phyloP scores from a whole-genome alignment of 2,329 filamentous ascomycete species.

The Apiospora marii region DNA sequence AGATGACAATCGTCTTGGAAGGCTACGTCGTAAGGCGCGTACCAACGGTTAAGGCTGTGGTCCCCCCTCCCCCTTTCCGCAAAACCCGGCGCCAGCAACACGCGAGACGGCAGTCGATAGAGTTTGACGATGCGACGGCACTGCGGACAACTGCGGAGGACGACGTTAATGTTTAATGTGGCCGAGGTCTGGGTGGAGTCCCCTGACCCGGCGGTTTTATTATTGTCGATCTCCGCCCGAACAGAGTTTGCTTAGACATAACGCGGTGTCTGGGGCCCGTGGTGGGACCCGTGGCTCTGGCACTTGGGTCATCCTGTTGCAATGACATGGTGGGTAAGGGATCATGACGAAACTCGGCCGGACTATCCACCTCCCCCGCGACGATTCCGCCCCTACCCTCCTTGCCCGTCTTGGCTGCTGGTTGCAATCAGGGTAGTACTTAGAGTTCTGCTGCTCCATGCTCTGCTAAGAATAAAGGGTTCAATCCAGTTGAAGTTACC shows the following conservation, averaged over 20 bases:
- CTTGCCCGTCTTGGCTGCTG: background rate
- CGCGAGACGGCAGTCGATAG: background rate
- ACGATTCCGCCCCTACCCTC: background rate
- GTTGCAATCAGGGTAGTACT: background rate
- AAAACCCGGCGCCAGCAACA: background rate
- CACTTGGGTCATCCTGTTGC: background rate
- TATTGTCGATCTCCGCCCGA: background rate
- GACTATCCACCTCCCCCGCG: background rate
- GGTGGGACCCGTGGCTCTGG: constrained; percentile 4
- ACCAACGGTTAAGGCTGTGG: background rate
- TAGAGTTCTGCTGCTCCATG: too few relatives aligned
- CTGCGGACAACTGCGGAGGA: background rate
- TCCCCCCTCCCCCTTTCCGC: background rate
- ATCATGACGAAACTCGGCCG: background rate
- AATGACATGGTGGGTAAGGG: background rate
- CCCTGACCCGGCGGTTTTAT: background rate
- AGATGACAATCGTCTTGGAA: background rate
- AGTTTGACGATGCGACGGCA: background rate
- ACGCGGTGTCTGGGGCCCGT: background rate
- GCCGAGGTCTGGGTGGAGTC: background rate
- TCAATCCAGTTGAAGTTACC: background rate
- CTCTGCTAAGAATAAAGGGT: background rate
- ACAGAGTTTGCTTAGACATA: background rate
- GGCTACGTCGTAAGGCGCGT: background rate
- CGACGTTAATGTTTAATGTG: background rate